Base-by-base conservation (phyloP, 805 yeast species). In the Yamadazyma philogaea region DNA sequence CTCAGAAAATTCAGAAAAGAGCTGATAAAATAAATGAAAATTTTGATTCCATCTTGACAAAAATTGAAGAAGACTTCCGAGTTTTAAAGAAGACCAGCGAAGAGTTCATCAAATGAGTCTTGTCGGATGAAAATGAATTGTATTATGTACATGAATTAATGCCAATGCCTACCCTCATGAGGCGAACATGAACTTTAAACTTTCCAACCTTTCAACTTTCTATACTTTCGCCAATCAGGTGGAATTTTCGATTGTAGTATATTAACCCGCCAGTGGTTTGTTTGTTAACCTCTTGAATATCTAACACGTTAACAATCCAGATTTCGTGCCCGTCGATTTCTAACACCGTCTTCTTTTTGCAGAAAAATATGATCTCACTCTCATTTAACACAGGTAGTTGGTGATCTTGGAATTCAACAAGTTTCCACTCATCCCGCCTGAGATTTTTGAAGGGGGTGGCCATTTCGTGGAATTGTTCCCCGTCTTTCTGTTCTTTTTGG, bases 301-400 rank as follows among this genome's bases (percentile, higher is more conserved):
- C 84, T 28, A 70, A 64, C 4, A 91, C 95, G 46, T 78, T 74
- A 3, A 87, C 96, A 4, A 89, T 79, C 93, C 96, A 87, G 3
- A 91, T 79, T 57, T 90, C 96, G 63, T 91, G 98, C 55, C 85
- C 88, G 46, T 85, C 89, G 1, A 88, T 82, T 8, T 59, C 59
- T 39, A 84, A 72, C 3, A 74, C 77, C 19, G 70, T 64, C 34
- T 61, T 66, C 40, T 75, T 77, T 42, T 75, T 68, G 57, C 93
- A 86, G 15, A 86, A 74, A 47, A 86, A 63, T 1, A 81, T 76
- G 36, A 79, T 64, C 48, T 82, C 89, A 26, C 80, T 73, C 18
- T 75, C 69, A 17, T 66, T 67, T 44, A 86, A 53, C 0, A 85
- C 63, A 0, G 95, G 93, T 7, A 82, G 61, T 27, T 66, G 55